phyloP scores from a whole-genome alignment of 148 eudicot species.

The Gaultheria prostrata region DNA sequence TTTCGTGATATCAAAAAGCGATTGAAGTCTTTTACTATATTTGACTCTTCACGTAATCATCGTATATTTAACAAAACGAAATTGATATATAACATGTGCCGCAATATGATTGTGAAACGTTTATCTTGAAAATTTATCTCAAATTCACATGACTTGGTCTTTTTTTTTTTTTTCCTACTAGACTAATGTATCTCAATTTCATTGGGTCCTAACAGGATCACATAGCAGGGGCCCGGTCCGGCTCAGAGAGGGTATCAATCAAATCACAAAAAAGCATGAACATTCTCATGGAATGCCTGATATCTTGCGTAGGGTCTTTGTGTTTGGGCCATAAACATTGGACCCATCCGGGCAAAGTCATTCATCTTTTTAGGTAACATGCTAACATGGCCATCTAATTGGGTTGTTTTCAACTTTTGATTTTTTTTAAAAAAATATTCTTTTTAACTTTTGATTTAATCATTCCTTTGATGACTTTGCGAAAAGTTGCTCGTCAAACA shows the following conservation, averaged over 20 bases:
- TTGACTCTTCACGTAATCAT: too few species aligned
- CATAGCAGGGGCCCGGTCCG: background rate
- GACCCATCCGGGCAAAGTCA: constrained; percentile 8
- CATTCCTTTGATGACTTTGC: background rate
- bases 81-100: too few species aligned
- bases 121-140: background rate
- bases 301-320: too few species aligned
- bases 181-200: background rate
- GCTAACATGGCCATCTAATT: constrained; percentile 15
- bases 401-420: background rate
- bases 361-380: constrained; percentile 14
- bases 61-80: too few species aligned
- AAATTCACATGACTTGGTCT: background rate
- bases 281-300: background rate
- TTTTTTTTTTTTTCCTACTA: too few species aligned
- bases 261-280: constrained; percentile 3
- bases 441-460: background rate
- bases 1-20: too few species aligned
- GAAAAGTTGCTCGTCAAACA: background rate
- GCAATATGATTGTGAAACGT: too few species aligned
- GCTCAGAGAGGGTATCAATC: background rate
- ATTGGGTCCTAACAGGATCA: background rate
- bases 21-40: too few species aligned
- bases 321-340: background rate
- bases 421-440: background rate